Conservation (phyloP, 805 yeast species). For the Ogataea paradorogensis region DNA sequence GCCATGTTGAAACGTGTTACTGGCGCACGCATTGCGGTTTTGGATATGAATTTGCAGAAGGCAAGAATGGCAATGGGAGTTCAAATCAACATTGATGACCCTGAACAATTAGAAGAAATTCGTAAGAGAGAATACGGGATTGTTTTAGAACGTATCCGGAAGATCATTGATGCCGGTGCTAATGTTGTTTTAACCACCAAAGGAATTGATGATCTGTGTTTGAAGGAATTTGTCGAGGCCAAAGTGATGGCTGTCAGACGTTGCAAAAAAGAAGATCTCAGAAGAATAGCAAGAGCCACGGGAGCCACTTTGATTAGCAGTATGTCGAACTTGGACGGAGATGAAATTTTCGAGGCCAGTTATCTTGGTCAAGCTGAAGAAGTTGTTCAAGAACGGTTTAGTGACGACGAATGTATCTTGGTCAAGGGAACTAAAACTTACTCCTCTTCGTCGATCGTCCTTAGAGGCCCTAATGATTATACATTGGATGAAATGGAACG, state of each 20-base stretch:
- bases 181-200: slow-evolving; percentile 90
- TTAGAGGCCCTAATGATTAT: slow-evolving; percentile 95
- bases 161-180: slow-evolving; percentile 84
- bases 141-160: slow-evolving; percentile 75
- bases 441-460: slow-evolving; percentile 84
- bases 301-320: slow-evolving; percentile 89
- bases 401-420: slow-evolving; percentile 96
- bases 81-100: slow-evolving; percentile 93
- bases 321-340: slow-evolving; percentile 93
- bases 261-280: slow-evolving; percentile 92
- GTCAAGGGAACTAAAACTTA: slow-evolving; percentile 88
- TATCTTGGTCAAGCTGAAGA: slow-evolving; percentile 87
- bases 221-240: slow-evolving; percentile 87
- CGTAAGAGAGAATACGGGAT: slow-evolving; percentile 87
- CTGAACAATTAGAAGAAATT: slow-evolving; percentile 85
- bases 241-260: slow-evolving; percentile 96
- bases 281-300: slow-evolving; percentile 96
- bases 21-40: slow-evolving; percentile 78
- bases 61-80: slow-evolving; percentile 99
- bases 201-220: slow-evolving; percentile 90
- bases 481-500: slow-evolving; percentile 98
- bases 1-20: slow-evolving; percentile 80
- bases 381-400: slow-evolving; percentile 84
- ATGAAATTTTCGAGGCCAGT: slow-evolving; percentile 82
- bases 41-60: slow-evolving; percentile 91